phyloP scores from a whole-genome alignment of 805 yeast species.

The Candida endomychidarum region DNA sequence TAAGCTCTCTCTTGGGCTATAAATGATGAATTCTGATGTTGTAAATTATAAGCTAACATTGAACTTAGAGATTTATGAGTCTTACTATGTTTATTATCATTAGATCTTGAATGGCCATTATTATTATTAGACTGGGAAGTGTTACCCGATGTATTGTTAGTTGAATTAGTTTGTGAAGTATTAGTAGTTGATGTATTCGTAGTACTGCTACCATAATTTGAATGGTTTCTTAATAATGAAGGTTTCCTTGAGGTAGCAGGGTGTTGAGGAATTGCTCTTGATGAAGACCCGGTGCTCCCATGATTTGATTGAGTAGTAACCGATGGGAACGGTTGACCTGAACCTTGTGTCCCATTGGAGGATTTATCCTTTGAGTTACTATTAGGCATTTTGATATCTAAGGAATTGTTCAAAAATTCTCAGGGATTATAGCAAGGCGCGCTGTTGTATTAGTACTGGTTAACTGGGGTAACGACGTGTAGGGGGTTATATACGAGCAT shows the following conservation, averaged over 20 bases:
- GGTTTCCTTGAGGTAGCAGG: constrained; percentile 16
- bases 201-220: constrained; percentile 8
- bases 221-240: constrained; percentile 17
- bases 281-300: not conserved
- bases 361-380: constrained; percentile 5
- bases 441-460: not conserved
- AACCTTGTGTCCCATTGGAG: constrained; percentile 8
- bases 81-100: constrained; percentile 10
- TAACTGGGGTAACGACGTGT: not conserved
- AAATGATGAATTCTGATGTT: constrained; percentile 27
- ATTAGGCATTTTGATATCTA: constrained; percentile 8
- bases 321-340: constrained; percentile 5
- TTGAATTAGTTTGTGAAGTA: not conserved
- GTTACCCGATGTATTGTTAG: not conserved
- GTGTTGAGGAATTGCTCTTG: constrained; percentile 11
- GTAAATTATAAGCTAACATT: constrained; percentile 18
- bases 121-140: not conserved
- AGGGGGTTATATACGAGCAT: too few relatives aligned
- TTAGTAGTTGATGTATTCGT: not conserved
- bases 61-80: constrained; percentile 15
- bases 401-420: constrained; percentile 4
- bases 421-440: constrained; percentile 2
- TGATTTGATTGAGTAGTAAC: not conserved
- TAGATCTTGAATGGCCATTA: constrained; percentile 11
- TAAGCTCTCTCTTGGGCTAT: constrained; percentile 67